Evolutionary conservation across 768 basidiomycete species (phyloP), one percentile per base, ranked within the genome.

Genomic region (Boletus speciosus): DNA sequence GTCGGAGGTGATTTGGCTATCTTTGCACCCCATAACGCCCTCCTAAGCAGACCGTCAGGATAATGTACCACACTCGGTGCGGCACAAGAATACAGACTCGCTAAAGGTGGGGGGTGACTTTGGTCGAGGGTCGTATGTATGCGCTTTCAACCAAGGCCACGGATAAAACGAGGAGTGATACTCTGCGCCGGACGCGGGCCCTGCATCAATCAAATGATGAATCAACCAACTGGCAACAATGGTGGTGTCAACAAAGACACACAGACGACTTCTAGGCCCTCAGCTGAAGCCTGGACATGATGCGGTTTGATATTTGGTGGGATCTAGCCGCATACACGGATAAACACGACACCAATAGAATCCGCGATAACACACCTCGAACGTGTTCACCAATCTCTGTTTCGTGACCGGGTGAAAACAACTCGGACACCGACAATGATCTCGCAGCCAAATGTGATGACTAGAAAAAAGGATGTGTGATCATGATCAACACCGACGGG

Each of bases 321-420:
- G 51, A 98, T 88, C 94, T 96, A 52, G 37, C 54, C 41, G 21
- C 36, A 60, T 34, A 55, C 27, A 52, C 39, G 45, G 45, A 47
- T 41, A 42, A 55, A n/a, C 6, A 29, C 41, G 31, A 36, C 3
- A 29, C 49, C 9, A 6, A 12, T 16, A 14, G 9, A 37, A 46
- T 21, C 23, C 6, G 4, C 9, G 32, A 44, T 5, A 7, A 58
- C 78, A 29, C 60, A 88, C 95, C 58, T 90, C 84, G 59, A 88
- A 92, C 1, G 94, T 93, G 64, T 90, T 85, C 48, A 93, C 74
- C 10, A 98, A 70, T n/a, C 95, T 79, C 69, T 98, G 96, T 65
- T 92, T 95, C 16, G 95, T 98, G 55, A 84, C 67, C 0, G 86
- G 75, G 69, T 98, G 95, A 65, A 90, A 95, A 69, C 93, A 96